phyloP scores from a whole-genome alignment of 768 basidiomycete species.

The Boletus barrowsii region DNA sequence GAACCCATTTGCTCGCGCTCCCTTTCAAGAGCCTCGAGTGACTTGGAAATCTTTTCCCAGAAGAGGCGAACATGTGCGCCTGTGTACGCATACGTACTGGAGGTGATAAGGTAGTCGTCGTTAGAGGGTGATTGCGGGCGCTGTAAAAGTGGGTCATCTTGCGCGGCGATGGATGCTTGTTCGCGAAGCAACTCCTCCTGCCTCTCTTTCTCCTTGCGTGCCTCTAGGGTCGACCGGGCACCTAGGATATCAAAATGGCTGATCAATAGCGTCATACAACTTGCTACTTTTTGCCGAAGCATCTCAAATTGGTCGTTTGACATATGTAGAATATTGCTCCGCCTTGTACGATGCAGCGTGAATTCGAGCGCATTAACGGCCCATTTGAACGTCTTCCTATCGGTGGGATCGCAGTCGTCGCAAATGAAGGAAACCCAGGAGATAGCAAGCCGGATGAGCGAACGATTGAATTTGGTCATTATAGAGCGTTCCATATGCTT shows the following conservation, averaged over 20 bases:
- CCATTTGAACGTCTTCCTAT: slow-evolving; percentile 96
- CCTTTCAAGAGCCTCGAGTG: slow-evolving; percentile 64
- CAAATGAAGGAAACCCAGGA: slow-evolving; percentile 99
- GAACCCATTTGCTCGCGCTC: slow-evolving; percentile 56
- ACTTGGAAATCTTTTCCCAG: slow-evolving; percentile 67
- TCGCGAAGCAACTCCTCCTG: slow-evolving; percentile 61
- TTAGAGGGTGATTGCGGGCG: slow-evolving; percentile 40
- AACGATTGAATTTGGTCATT: slow-evolving; percentile 72
- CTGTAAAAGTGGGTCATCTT: slow-evolving; percentile 48
- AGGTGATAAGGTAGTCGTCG: slow-evolving; percentile 25
- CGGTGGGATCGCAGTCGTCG: slow-evolving; percentile 94
- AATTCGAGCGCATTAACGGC: slow-evolving; percentile 96
- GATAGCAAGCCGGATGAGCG: slow-evolving; percentile 87
- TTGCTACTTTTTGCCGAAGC: slow-evolving; percentile 87
- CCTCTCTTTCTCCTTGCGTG: slow-evolving; percentile 84
- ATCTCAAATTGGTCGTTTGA: slow-evolving; percentile 87
- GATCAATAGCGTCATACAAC: slow-evolving; percentile 95
- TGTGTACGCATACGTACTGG: slow-evolving; percentile 41
- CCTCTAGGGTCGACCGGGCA: slow-evolving; percentile 84
- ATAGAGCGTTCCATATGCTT: slow-evolving; percentile 78
- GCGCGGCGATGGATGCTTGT: slow-evolving; percentile 46
- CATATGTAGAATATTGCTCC: slow-evolving; percentile 86
- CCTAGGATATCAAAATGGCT: slow-evolving; percentile 98
- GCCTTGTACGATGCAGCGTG: slow-evolving; percentile 80
- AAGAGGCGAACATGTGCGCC: slow-evolving; percentile 68